Evolutionary conservation across 805 yeast genomes (phyloP), one percentile per base, ranked within the genome.

Genomic region (Candida yuanshanica): DNA sequence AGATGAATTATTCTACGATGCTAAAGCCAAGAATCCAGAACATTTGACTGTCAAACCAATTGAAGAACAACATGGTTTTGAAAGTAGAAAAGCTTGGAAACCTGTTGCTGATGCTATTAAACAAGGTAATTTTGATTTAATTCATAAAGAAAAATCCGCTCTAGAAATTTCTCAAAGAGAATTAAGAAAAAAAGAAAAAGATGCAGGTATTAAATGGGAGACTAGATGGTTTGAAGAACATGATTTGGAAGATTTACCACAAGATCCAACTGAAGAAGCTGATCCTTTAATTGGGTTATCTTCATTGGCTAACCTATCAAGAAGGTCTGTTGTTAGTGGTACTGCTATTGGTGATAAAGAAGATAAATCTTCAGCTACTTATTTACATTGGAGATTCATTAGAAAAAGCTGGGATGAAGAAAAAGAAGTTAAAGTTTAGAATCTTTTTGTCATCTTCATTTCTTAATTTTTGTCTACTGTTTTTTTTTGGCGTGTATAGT

Each of bases 101-200:
- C 75, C 80, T 49, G 98, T 93, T 20, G 95, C 97, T 0, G 86
- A 73, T 9, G 98, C 98, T 13, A 83, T 89, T 53, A 77, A 72
- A 43, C 63, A 66, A 18, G 85, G 91, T 35, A 83, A 89, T 60
- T 87, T 75, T 64, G 86, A 84, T 52, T 63, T 73, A 48, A 89
- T 91, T 51, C 81, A 81, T 57, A 66, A 69, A 48, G 85, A 83
- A 55, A 91, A 91, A 69, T 69, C 89, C 13, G 65, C 69, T 57
- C 74, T 93, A 50, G 99, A 91, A 68, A 83, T 85, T 55, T 75
- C 69, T 20, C 97, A 91, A 69, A 81, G 99, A 59, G 89, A 78
- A 35, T 58, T 83, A 63, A 78, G 98, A 59, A 79, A 77, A 63
- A 60, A 69, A 44, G 99, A 93, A 65, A 63, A 66, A 45, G 86